Evolutionary conservation across 345 rosid species (phyloP).

Genomic region (Zanthoxylum bungeanum): DNA sequence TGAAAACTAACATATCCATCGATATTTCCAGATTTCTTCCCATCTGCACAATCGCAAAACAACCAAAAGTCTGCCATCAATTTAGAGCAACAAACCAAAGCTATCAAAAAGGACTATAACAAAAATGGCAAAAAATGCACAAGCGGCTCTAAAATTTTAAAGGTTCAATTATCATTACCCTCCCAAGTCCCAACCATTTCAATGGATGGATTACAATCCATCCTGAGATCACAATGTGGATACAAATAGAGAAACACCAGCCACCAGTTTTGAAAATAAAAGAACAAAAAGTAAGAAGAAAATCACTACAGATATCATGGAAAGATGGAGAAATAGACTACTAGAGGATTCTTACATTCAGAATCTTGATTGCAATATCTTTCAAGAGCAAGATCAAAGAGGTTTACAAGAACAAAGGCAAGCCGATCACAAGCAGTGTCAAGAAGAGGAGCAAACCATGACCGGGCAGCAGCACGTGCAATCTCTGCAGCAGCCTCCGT

Average conservation of each 20-base stretch:
- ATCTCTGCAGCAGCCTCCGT: conserved; percentile 96
- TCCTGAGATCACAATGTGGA: not conserved
- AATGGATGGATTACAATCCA: not conserved
- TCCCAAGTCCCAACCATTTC: not conserved
- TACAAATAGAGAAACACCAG: not conserved
- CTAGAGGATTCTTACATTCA: conserved; percentile 53
- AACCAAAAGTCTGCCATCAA: not conserved
- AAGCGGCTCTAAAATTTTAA: not conserved
- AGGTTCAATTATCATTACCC: not conserved
- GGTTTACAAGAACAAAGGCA: conserved; percentile 80
- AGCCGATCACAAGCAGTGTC: conserved; percentile 94
- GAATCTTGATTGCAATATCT: conserved; percentile 60
- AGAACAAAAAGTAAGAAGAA: not conserved
- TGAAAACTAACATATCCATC: conserved; percentile 89
- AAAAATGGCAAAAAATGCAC: not conserved
- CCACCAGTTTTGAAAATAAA: not conserved
- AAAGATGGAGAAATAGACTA: conserved; percentile 1
- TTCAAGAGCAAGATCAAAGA: conserved; percentile 87
- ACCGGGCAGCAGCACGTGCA: conserved; percentile 89
- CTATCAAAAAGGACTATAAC: not conserved
- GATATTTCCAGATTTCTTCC: conserved; percentile 59
- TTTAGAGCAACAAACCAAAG: not conserved
- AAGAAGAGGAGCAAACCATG: conserved; percentile 98
- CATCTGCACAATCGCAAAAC: conserved; percentile 46
- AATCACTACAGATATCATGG: not conserved